Conservation (phyloP, 805 yeast species). For the Vanderwaltozyma polyspora region DNA sequence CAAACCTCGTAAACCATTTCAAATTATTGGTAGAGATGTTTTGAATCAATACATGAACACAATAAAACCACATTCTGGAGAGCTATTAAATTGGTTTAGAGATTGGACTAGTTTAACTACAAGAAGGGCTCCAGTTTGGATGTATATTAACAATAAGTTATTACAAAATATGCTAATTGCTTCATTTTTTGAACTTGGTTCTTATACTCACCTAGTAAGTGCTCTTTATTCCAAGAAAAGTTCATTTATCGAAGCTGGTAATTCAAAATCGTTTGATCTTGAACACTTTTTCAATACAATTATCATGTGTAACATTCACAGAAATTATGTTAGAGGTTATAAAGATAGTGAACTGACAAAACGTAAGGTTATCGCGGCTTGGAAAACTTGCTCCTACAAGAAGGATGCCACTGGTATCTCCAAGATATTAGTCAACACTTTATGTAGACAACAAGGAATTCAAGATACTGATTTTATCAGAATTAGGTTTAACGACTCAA, state of each 20-base stretch:
- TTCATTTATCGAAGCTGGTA: conserved; percentile 13
- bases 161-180: conserved; percentile 17
- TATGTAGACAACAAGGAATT: conserved; percentile 12
- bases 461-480: background rate
- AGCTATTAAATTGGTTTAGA: conserved; percentile 16
- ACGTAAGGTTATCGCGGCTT: conserved; percentile 14
- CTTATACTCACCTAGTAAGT: conserved; percentile 13
- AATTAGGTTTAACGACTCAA: background rate
- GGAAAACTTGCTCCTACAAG: conserved; percentile 10
- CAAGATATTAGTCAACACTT: conserved; percentile 9
- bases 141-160: conserved; percentile 15
- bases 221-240: conserved; percentile 10
- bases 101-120: conserved; percentile 18
- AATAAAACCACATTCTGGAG: conserved; percentile 11
- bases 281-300: conserved; percentile 22
- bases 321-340: conserved; percentile 10
- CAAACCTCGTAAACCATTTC: conserved; percentile 26
- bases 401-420: conserved; percentile 19
- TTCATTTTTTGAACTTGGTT: conserved; percentile 19
- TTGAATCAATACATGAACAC: conserved; percentile 19
- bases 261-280: conserved; percentile 13
- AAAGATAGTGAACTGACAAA: conserved; percentile 10
- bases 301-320: conserved; percentile 21
- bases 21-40: conserved; percentile 19
- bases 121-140: conserved; percentile 18